Evolutionary conservation across 108 stramenopile species (phyloP).

Genomic region (Stephanodiscus triporus): DNA sequence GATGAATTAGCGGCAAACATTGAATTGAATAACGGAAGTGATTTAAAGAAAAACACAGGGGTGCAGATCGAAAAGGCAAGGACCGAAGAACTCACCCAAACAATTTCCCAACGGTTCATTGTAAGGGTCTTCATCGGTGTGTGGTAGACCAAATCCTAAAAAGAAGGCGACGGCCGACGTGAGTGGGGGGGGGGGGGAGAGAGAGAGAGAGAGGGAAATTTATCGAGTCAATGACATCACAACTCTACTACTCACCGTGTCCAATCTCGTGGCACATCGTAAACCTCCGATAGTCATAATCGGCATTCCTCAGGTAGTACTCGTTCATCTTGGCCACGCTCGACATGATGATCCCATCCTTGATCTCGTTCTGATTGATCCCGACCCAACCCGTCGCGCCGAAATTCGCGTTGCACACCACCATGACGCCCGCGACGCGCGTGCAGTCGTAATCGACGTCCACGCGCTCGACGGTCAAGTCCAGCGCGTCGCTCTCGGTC

Average conservation of each 20-base stretch:
- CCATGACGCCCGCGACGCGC: slow-evolving; percentile 57
- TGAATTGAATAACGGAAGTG: not conserved
- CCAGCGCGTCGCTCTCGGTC: slow-evolving; percentile 61
- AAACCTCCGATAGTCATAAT: slow-evolving; percentile 40
- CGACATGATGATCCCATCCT: slow-evolving; percentile 40
- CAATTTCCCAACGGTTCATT: slow-evolving; percentile 73
- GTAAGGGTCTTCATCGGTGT: slow-evolving; percentile 79
- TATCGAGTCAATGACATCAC: not conserved
- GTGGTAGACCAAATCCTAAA: slow-evolving; percentile 74
- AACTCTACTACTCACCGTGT: not conserved
- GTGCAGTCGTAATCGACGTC: slow-evolving; percentile 38
- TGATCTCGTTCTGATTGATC: slow-evolving; percentile 64
- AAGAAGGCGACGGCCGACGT: slow-evolving; percentile 26
- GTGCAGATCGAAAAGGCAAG: no score
- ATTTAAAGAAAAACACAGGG: not conserved
- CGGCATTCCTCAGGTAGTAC: slow-evolving; percentile 66
- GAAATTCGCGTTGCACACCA: slow-evolving; percentile 73
- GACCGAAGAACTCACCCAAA: slow-evolving; percentile 43
- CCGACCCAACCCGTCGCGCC: slow-evolving; percentile 82
- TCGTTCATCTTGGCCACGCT: slow-evolving; percentile 84
- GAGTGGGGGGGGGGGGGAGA: no score
- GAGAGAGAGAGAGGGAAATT: not conserved
- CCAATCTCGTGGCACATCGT: slow-evolving; percentile 12
- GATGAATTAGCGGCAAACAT: not conserved
- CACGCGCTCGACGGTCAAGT: slow-evolving; percentile 32